phyloP scores from a whole-genome alignment of 805 yeast genomes.

The Pichia californica region DNA sequence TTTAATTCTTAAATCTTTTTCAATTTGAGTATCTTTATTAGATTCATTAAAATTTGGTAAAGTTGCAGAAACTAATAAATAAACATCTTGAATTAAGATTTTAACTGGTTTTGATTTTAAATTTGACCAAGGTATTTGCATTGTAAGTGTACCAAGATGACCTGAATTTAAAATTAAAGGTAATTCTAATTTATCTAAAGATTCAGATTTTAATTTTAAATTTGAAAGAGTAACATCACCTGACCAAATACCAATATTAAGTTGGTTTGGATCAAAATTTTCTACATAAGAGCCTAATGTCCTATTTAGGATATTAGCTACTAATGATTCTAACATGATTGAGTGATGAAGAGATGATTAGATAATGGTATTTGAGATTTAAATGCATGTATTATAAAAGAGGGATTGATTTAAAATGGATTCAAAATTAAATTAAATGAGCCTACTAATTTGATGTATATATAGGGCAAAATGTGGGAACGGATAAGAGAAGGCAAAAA shows the following conservation, averaged over 20 bases:
- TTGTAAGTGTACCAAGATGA: slow-evolving; percentile 77
- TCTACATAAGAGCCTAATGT: slow-evolving; percentile 75
- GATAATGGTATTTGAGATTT: background rate
- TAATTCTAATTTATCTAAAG: slow-evolving; percentile 75
- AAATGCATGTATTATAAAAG: background rate
- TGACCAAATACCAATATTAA: slow-evolving; percentile 94
- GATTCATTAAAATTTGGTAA: slow-evolving; percentile 47
- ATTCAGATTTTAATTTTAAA: slow-evolving; percentile 76
- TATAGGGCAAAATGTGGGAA: too few species aligned
- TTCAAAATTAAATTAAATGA: too few species aligned
- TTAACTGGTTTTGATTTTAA: slow-evolving; percentile 89
- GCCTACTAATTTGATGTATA: too few species aligned
- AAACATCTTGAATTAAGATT: slow-evolving; percentile 79
- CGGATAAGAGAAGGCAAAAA: too few species aligned
- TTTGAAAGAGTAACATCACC: slow-evolving; percentile 89
- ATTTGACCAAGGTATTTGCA: slow-evolving; percentile 96
- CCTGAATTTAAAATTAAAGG: slow-evolving; percentile 90
- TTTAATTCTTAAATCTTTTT: slow-evolving; percentile 58
- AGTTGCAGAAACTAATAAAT: slow-evolving; percentile 73
- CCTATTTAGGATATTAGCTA: slow-evolving; percentile 55
- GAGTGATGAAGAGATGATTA: too few species aligned
- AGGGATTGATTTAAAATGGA: background rate
- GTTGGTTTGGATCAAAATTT: slow-evolving; percentile 90
- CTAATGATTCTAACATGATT: slow-evolving; percentile 60
- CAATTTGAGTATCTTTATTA: slow-evolving; percentile 52